Evolutionary conservation across 768 basidiomycete genomes (phyloP), one percentile per base, ranked within the genome.

Genomic region (Cytidiella melzeri): DNA sequence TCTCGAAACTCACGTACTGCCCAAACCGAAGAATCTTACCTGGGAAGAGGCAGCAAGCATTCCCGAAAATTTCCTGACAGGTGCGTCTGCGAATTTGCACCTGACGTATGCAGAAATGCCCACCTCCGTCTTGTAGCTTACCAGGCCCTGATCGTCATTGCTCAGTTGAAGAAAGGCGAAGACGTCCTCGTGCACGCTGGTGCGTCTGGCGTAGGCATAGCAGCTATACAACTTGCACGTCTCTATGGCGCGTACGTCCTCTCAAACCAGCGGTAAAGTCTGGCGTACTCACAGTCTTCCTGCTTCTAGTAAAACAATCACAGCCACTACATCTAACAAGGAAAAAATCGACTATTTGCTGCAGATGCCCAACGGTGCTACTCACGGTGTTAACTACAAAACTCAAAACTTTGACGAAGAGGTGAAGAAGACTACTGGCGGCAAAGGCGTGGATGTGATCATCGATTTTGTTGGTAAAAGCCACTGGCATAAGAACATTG

Each of bases 111-210:
- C 26, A 41, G 3, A 3, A 1, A 20, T 27, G 11, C 38, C 15
- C 11, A 18, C 36, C 5, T 13, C 30, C 23, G 25, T 18, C 13
- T 13, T 30, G 34, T 55, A 80, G 83, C 83, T 3, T 83, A 72
- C 61, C 82, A 84, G 58, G 82, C 78, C 0, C 64, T 86, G 18
- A 73, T 89, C 41, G 62, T 84, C 28, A 78, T 83, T 53, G 87
- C 83, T 1, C 74, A 85, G 56, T 59, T 94, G 39, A 78, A 84
- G 61, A 61, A 73, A 54, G 80, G 81, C 28, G 84, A 91, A 41
- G 68, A 86, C 59, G 88, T 92, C 9, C 75, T 98, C 13, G 74
- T 97, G 11, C 95, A 97, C 61, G 92, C 92, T 18, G 94, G 84
- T 5, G 92, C 92, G 3, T 91, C 88, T 11, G 92, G 93, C 24